Evolutionary conservation across 257 asterid species (phyloP), one percentile per base, ranked within the genome.

Genomic region (Fraxinus cuspidata): DNA sequence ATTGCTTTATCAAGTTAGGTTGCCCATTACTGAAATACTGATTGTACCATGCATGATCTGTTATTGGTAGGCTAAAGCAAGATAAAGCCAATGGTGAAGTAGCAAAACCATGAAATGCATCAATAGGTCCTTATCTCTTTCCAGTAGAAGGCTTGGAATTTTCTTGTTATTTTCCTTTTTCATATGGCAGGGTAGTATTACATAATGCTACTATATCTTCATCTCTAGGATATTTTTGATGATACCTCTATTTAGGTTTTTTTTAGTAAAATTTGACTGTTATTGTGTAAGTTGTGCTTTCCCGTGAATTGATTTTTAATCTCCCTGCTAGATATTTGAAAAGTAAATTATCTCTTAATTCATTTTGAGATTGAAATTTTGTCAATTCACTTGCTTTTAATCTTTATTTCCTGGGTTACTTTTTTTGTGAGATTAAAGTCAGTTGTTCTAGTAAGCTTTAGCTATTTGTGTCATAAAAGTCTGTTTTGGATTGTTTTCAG

Each of bases 401-500:
- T 53, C 7, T 53, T 53, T 53, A 6, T n/a, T 53, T 53, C 25
- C 25, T n/a, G 25, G 64, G 25, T 53, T 53, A 8, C 27, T 2
- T 51, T 32, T 64, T 28, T 47, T 21, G 12, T 51, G 1, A 42
- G 51, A 12, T 42, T 12, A 12, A 10, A 10, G 29, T 42, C 35
- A 47, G 69, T 21, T n/a, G 9, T 37, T 7, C 10, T 31, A 64
- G 74, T 53, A 18, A 49, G n/a, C 4, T 31, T 31, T 31, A 31
- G 4, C 34, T 53, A 19, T 19, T 4, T 53, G 64, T 53, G 64
- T 53, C 3, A 3, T 53, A n/a, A 19, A 53, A 19, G 64, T 53
- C 7, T 19, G 9, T 60, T 60, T 25, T 21, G 32, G 81, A 47
- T 47, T 29, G 38, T 73, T 65, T 83, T 74, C 87, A 80, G 90